Conservation (phyloP, 1,139 yeast species). For the Casaregolazyma suthepensis region DNA sequence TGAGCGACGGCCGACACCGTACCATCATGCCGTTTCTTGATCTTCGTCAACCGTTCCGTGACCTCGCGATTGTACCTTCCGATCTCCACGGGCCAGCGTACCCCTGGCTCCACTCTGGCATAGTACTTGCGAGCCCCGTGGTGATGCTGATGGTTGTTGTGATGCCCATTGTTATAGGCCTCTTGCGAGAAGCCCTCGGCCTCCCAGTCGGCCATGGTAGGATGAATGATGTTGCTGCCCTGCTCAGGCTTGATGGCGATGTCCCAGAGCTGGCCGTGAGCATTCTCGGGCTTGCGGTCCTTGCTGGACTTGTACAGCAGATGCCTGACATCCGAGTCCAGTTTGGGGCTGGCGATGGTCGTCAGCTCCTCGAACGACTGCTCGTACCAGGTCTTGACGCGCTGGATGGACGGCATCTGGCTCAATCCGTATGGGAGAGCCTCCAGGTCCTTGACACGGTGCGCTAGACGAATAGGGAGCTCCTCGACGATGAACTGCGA, state of each 20-base stretch:
- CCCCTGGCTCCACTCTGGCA: slow-evolving; percentile 48
- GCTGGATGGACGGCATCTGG: slow-evolving; percentile 65
- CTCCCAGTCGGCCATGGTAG: slow-evolving; percentile 22
- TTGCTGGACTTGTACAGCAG: slow-evolving; percentile 24
- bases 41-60: slow-evolving; percentile 58
- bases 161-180: slow-evolving; percentile 11
- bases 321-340: slow-evolving; percentile 26
- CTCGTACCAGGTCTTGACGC: slow-evolving; percentile 86
- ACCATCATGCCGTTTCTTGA: slow-evolving; percentile 84
- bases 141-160: slow-evolving; percentile 5
- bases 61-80: slow-evolving; percentile 64
- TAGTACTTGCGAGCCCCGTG: slow-evolving; percentile 45
- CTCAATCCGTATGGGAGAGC: slow-evolving; percentile 69
- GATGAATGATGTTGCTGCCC: slow-evolving; percentile 20
- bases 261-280: slow-evolving; percentile 14
- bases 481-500: slow-evolving; percentile 84
- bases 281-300: slow-evolving; percentile 12
- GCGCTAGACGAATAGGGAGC: slow-evolving; percentile 79
- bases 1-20: slow-evolving; percentile 91
- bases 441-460: slow-evolving; percentile 79
- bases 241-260: slow-evolving; percentile 28
- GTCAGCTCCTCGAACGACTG: slow-evolving; percentile 83
- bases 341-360: slow-evolving; percentile 33
- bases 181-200: slow-evolving; percentile 23
- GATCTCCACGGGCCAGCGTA: slow-evolving; percentile 70